Base-by-base conservation (phyloP, 495 filamentous ascomycete species). In the Tuber indicum region DNA sequence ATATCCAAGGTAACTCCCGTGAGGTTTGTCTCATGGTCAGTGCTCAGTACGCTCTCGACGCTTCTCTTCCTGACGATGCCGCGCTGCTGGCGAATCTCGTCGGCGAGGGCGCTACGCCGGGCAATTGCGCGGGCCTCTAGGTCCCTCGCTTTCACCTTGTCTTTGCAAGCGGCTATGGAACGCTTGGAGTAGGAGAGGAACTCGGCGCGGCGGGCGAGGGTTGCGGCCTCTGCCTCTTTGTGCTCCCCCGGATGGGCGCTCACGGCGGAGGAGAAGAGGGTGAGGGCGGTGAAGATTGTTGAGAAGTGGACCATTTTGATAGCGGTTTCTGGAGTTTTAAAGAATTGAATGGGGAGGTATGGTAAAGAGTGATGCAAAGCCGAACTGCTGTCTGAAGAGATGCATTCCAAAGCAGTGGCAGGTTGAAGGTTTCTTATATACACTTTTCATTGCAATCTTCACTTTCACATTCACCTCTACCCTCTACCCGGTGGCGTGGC, bases 1-100 rank as follows among this genome's bases (percentile, higher is more conserved):
- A 87, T 88, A 36, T 85, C 85, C 73, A 84, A 84, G 76, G 86
- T 87, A 45, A 88, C 82, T 0, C 86, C 86, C 26, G 86, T 83
- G 75, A 87, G 76, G 77, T 85, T 87, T 79, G 86, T 86, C 45
- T 84, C 72, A 77, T 87, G 86, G 47, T 79, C 78, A 70, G 85
- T 87, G 49, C 78, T 82, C 69, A 87, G 75, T 52, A 86, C 79
- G 17, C 83, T 82, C 69, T 84, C 85, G 9, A 87, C 77, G 44
- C 86, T 85, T 46, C 88, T 87, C 32, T 85, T 82, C 39, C 43
- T 75, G 19, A 75, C 62, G 36, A 78, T n/a, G 12, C 70, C 75
- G 4, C 74, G 52, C 73, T 75, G 72, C 41, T 74, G 41, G 0
- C 76, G 47, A 45, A 77, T 75, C 16, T 85, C 81, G 49, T 83